A percentile compares a stretch with the other conserved stretches of the same genome.
Evolutionary conservation across 2,329 filamentous ascomycete species (phyloP).

Genomic region (Monilinia polystroma): DNA sequence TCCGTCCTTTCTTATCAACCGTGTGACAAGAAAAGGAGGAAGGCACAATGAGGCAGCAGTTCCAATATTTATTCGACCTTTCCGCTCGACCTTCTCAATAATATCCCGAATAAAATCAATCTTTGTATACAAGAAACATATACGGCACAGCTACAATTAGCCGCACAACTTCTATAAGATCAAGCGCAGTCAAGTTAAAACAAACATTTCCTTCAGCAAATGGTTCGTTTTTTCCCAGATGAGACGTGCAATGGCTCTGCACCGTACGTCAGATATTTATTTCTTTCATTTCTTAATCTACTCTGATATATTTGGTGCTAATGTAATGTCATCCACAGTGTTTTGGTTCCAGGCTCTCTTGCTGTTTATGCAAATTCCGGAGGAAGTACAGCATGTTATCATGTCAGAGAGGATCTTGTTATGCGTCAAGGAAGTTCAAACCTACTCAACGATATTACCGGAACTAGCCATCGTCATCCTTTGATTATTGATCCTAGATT

Average conservation of each 20-base stretch:
- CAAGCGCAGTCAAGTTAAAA: background rate
- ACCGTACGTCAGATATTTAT: background rate
- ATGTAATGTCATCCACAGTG: background rate
- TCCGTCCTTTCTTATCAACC: background rate
- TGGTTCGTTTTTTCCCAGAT: too few species aligned
- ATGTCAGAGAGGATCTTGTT: background rate
- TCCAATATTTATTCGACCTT: background rate
- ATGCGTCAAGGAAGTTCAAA: background rate
- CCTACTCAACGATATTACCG: background rate
- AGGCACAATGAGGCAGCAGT: background rate
- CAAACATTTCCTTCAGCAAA: background rate
- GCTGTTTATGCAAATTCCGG: too few species aligned
- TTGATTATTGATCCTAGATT: too few species aligned
- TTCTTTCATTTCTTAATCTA: background rate
- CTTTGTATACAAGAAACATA: background rate
- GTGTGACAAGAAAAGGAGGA: background rate
- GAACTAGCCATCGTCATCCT: too few species aligned
- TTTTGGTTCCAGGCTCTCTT: too few species aligned
- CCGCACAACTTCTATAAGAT: background rate
- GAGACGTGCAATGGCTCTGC: too few species aligned
- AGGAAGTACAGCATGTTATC: too few species aligned
- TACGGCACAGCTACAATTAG: background rate
- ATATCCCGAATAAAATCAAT: background rate
- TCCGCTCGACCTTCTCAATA: background rate
- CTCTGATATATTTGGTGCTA: background rate